These are phyloP conservation scores for Astrothelium macrocarpum DNA, from an alignment of 495 filamentous ascomycete genomes.

Conservation along the genomic window DNA sequence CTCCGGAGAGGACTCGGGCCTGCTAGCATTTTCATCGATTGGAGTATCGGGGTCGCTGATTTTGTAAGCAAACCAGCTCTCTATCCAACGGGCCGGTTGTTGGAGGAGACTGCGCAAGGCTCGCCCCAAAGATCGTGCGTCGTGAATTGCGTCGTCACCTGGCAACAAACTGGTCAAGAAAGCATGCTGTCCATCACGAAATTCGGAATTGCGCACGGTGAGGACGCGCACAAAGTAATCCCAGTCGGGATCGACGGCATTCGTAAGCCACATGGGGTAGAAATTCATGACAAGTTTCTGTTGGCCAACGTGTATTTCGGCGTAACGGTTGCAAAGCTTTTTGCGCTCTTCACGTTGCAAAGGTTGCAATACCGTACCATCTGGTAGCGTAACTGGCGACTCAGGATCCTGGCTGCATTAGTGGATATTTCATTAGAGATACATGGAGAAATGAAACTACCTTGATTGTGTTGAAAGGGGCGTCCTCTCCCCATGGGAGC, in stretches of 20 bases:
- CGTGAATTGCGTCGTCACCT: not conserved
- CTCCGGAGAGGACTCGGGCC: not conserved
- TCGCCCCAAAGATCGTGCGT: not conserved
- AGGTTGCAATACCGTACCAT: not conserved
- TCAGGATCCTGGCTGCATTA: not conserved
- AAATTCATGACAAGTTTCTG: not conserved
- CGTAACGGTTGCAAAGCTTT: not conserved
- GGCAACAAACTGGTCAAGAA: not conserved
- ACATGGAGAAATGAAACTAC: not conserved
- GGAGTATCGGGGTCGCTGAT: not conserved
- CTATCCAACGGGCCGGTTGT: not conserved
- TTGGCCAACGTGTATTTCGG: not conserved
- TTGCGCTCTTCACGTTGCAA: not conserved
- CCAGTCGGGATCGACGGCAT: not conserved
- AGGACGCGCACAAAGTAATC: not conserved
- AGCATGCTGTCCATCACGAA: not conserved
- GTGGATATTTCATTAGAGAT: no score
- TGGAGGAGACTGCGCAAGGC: not conserved
- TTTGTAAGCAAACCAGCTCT: not conserved
- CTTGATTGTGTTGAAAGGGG: not conserved
- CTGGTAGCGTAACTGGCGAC: not conserved
- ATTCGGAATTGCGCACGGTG: not conserved
- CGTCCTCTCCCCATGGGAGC: not conserved
- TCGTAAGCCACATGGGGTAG: not conserved
- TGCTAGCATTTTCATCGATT: not conserved